Evolutionary conservation across 352 stramenopile species (phyloP).

Genomic region (Globisporangium spinosum): DNA sequence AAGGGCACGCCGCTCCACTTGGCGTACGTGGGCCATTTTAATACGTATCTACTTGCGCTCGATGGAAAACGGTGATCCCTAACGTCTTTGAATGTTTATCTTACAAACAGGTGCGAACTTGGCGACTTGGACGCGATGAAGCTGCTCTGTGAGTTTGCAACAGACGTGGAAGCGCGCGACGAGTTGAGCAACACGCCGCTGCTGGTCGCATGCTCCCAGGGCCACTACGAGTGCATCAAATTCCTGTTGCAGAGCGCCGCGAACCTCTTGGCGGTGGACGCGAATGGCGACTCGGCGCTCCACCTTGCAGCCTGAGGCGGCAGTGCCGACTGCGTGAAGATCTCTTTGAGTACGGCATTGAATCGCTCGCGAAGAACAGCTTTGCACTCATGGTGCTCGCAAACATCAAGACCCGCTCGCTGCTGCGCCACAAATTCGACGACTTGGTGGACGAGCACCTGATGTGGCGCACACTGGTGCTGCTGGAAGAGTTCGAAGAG

Average conservation of each 20-base stretch:
- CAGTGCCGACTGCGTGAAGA: constrained; percentile 53
- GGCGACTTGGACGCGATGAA: constrained; percentile 61
- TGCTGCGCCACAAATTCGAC: constrained; percentile 63
- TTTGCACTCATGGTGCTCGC: constrained; percentile 47
- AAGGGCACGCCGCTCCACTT: constrained; percentile 70
- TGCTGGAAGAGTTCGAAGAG: constrained; percentile 40
- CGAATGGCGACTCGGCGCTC: constrained; percentile 47
- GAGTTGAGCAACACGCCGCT: constrained; percentile 64
- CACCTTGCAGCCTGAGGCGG: constrained; percentile 68
- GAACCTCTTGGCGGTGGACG: constrained; percentile 42
- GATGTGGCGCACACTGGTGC: constrained; percentile 40
- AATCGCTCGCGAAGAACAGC: constrained; percentile 40
- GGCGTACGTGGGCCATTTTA: constrained; percentile 29
- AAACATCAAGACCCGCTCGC: constrained; percentile 62
- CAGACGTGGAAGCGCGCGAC: constrained; percentile 64
- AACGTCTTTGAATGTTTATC: constrained; percentile 4
- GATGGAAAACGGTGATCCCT: not conserved
- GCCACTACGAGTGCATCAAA: constrained; percentile 63
- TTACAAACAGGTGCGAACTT: constrained; percentile 40
- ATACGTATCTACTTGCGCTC: not conserved
- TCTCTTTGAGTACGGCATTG: constrained; percentile 67
- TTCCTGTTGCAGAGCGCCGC: constrained; percentile 73
- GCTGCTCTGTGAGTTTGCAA: constrained; percentile 62
- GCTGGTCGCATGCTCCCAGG: constrained; percentile 56
- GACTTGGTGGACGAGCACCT: constrained; percentile 46